Evolutionary conservation across 2,329 filamentous ascomycete genomes (phyloP), one percentile per base, ranked within the genome.

Genomic region (Fusarium bactridioides): DNA sequence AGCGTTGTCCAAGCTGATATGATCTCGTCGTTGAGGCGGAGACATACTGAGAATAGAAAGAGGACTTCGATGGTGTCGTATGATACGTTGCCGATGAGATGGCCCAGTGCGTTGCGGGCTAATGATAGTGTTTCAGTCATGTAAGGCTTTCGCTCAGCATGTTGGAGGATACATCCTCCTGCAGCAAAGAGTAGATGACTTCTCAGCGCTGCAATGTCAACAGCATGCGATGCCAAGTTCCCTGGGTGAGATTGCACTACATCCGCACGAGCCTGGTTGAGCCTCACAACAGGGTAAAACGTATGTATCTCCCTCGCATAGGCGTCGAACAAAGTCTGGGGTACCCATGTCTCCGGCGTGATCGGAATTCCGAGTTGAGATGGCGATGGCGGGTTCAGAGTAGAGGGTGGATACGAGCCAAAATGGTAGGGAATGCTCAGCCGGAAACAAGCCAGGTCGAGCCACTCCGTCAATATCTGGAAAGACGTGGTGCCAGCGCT

Each of bases 381-480:
- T 27, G 12, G n/a, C 8, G 61, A 35, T 7, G 31, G 27, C 3
- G 5, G 18, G 2, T 27, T 35, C 1, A 60, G 29, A 1, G 18
- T 21, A 3, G 61, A 25, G 0, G 45, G 38, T 0, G 62, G 33
- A 11, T 35, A 67, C 0, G 53, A 43, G 4, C 64, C 64, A n/a
- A 67, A 67, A 18, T 67, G 64, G 31, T 67, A 67, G 1, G 64
- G 64, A 11, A 67, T 40, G 7, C 65, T 61, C 0, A 67, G 29
- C 9, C 64, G 62, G 12, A 61, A 67, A 4, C 53, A 67, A 8
- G 64, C 65, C 3, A 67, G 31, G 5, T 67, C 64, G 0, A 67
- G 40, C 64, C 64, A 67, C 7, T 67, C 64, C 0, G 64, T 67
- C 25, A 67, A 37, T 3, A 67, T 25, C 2, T 67, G 64, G 1